Percentiles rank a stretch among this genome's conserved stretches.
phyloP scores from a whole-genome alignment of 208 protist genomes.

The Leishmania amazonensis region DNA sequence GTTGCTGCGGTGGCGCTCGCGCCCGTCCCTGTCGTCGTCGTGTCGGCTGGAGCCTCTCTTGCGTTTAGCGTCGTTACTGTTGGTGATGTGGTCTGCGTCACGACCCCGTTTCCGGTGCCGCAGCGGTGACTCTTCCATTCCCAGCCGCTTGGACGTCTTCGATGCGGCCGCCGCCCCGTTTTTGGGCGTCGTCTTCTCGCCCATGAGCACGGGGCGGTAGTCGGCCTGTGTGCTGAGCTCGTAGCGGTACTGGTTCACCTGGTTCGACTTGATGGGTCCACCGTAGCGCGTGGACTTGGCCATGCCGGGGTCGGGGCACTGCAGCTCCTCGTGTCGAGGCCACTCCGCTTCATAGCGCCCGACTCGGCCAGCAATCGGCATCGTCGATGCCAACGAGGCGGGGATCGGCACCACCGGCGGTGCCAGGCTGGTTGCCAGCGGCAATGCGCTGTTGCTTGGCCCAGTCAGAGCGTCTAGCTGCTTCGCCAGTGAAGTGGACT shows the following conservation, averaged over 20 bases:
- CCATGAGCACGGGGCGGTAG: slow-evolving; percentile 61
- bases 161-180: neutral
- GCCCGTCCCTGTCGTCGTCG: neutral
- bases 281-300: slow-evolving; percentile 48
- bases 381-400: slow-evolving; percentile 31
- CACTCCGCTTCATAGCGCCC: slow-evolving; percentile 61
- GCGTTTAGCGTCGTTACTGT: neutral
- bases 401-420: slow-evolving; percentile 42
- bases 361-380: slow-evolving; percentile 72
- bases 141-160: neutral
- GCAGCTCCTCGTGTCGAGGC: slow-evolving; percentile 58
- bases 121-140: neutral
- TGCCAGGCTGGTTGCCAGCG: slow-evolving; percentile 17
- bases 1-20: slow-evolving; percentile 7
- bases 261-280: slow-evolving; percentile 52
- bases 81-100: neutral
- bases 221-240: slow-evolving; percentile 58
- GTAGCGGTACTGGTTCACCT: slow-evolving; percentile 69
- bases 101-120: neutral
- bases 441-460: slow-evolving; percentile 24
- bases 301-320: slow-evolving; percentile 73
- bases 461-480: slow-evolving; percentile 42
- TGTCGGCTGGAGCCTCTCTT: neutral
- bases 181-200: slow-evolving; percentile 8
- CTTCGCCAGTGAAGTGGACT: slow-evolving; percentile 36